Conservation (phyloP, 306 rosid genomes). For the Vigna mungo region DNA sequence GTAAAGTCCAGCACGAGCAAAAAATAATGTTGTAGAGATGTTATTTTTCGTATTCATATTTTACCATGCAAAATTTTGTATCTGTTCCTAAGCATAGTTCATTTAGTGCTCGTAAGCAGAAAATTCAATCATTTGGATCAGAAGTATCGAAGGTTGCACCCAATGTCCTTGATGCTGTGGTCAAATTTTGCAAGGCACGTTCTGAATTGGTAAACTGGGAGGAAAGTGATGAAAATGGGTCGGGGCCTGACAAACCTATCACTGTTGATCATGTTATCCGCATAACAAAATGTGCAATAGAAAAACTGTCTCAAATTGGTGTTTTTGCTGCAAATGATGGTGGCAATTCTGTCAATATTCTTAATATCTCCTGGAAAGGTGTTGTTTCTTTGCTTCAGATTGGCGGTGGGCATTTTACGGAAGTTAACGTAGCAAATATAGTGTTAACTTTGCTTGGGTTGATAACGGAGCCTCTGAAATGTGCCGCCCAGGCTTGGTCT, state of each 20-base stretch:
- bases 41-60: slow-evolving; percentile 26
- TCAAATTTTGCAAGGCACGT: slow-evolving; percentile 68
- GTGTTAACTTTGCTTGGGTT: slow-evolving; percentile 65
- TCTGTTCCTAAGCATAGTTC: slow-evolving; percentile 19
- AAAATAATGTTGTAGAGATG: neutral
- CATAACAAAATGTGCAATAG: slow-evolving; percentile 63
- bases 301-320: slow-evolving; percentile 76
- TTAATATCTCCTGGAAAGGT: slow-evolving; percentile 92
- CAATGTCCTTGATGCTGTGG: slow-evolving; percentile 60
- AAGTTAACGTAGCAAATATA: slow-evolving; percentile 59
- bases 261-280: slow-evolving; percentile 58
- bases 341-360: slow-evolving; percentile 79
- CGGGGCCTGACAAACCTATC: slow-evolving; percentile 49
- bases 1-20: slow-evolving; percentile 14
- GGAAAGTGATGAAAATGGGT: slow-evolving; percentile 48
- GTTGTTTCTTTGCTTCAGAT: slow-evolving; percentile 88
- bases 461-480: slow-evolving; percentile 70
- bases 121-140: slow-evolving; percentile 61
- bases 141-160: slow-evolving; percentile 64
- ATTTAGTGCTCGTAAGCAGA: slow-evolving; percentile 58
- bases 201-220: slow-evolving; percentile 59
- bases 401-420: slow-evolving; percentile 59
- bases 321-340: slow-evolving; percentile 83
- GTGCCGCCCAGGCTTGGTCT: slow-evolving; percentile 77
- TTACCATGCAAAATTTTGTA: slow-evolving; percentile 25